Evolutionary conservation across 495 filamentous ascomycete genomes (phyloP).

Genomic region (Aspergillus biplanus): DNA sequence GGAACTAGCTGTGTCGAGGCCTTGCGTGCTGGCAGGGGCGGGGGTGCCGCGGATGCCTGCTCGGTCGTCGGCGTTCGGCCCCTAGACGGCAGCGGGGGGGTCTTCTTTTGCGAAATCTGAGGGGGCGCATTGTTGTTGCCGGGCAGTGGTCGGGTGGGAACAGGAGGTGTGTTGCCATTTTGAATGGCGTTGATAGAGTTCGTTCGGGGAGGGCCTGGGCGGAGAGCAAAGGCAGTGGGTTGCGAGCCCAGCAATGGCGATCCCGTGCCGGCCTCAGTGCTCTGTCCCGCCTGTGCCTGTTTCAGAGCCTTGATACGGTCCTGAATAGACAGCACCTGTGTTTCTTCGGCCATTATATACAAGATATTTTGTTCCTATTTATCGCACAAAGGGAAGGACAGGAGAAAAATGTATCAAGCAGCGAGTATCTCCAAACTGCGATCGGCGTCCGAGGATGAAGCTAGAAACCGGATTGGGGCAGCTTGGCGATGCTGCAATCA

Average conservation of each 20-base stretch:
- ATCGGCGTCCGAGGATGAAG: neutral
- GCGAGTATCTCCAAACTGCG: neutral
- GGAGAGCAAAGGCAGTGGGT: slow-evolving; percentile 34
- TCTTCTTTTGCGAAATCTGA: slow-evolving; percentile 30
- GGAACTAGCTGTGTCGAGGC: slow-evolving; percentile 45
- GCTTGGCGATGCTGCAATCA: neutral
- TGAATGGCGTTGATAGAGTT: slow-evolving; percentile 47
- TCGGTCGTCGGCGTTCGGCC: slow-evolving; percentile 28
- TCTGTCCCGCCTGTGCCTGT: slow-evolving; percentile 55
- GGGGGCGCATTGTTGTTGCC: slow-evolving; percentile 19
- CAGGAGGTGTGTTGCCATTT: slow-evolving; percentile 33
- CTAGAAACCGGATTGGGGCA: neutral
- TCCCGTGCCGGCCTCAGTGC: slow-evolving; percentile 29
- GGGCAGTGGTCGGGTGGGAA: slow-evolving; percentile 24
- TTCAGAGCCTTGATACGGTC: slow-evolving; percentile 64
- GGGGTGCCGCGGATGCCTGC: slow-evolving; percentile 47
- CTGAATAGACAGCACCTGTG: slow-evolving; percentile 55
- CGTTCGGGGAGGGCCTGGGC: slow-evolving; percentile 44
- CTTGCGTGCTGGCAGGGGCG: slow-evolving; percentile 56
- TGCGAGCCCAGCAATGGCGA: slow-evolving; percentile 26
- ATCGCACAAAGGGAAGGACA: neutral
- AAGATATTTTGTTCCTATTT: neutral
- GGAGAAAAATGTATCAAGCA: neutral
- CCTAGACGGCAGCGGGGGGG: slow-evolving; percentile 23
- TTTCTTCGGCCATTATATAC: slow-evolving; percentile 38